Evolutionary conservation across 2,329 filamentous ascomycete genomes (phyloP), one percentile per base, ranked within the genome.

Genomic region (Xylariaceae sp.): DNA sequence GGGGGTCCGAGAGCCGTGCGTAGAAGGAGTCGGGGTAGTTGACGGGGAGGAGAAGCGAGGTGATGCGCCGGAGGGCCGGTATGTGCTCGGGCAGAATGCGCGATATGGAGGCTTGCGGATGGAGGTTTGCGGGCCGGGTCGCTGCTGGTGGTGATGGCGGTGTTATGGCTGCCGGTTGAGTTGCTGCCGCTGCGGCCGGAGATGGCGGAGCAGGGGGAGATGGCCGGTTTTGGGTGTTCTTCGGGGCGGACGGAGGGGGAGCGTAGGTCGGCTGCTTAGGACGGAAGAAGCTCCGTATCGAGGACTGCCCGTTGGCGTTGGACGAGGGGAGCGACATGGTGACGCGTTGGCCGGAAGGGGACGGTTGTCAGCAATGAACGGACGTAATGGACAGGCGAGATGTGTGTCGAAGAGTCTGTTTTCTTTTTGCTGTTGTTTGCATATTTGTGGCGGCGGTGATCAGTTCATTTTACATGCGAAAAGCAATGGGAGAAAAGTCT

Each of bases 21-120:
- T 87, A 88, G 73, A 88, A 88, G 41, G 76, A 75, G 67, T 87
- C 84, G 3, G 82, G 78, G 68, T 88, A 88, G 68, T 75, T 74
- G 53, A 88, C 81, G 43, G 81, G 83, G 1, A 88, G 81, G 46
- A 88, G 79, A 44, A 88, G 79, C 37, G 81, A 74, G 70, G 86
- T 87, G 70, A 88, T 85, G 62, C 84, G 81, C 32, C 82, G 82
- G 5, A 88, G 76, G 37, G 82, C 77, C 51, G 80, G 73, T 51
- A 87, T 71, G 69, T 87, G 82, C 39, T 72, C 64, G 37, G 75
- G 70, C 1, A 73, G 71, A 46, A 86, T 72, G 47, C 74, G 73
- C 5, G 78, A 77, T 64, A 87, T 82, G 53, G 72, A 70, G 16
- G 82, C 82, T 66, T 81, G 75, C 11, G 70, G 70, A 50, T 74